These are phyloP conservation scores for Podosphaera xanthii DNA, from an alignment of 2,329 filamentous ascomycete genomes.

Conservation along the genomic window DNA sequence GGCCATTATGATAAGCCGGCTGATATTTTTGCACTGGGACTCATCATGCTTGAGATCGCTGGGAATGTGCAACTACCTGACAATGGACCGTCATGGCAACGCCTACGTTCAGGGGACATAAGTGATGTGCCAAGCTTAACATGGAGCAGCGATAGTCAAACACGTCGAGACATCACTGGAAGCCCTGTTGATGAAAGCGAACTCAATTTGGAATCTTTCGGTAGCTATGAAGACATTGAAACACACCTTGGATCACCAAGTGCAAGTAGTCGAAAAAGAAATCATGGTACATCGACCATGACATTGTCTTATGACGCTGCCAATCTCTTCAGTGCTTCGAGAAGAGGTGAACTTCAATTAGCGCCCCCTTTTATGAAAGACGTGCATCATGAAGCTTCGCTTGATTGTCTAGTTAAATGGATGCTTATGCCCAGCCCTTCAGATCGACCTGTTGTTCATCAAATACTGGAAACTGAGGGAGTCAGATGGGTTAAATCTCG, in stretches of 20 bases:
- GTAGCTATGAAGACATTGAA: slow-evolving; percentile 20
- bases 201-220: slow-evolving; percentile 13
- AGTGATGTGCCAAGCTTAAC: slow-evolving; percentile 75
- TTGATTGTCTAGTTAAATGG: slow-evolving; percentile 66
- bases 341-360: slow-evolving; percentile 32
- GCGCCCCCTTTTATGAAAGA: slow-evolving; percentile 84
- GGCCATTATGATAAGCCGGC: slow-evolving; percentile 76
- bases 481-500: slow-evolving; percentile 60
- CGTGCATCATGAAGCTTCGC: slow-evolving; percentile 42
- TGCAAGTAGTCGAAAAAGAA: slow-evolving; percentile 12
- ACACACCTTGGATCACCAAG: slow-evolving; percentile 19
- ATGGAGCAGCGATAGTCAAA: slow-evolving; percentile 47
- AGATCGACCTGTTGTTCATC: slow-evolving; percentile 48
- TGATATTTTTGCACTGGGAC: slow-evolving; percentile 80
- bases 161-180: slow-evolving; percentile 53
- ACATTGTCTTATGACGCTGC: slow-evolving; percentile 16
- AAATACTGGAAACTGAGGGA: slow-evolving; percentile 50
- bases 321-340: slow-evolving; percentile 19
- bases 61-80: slow-evolving; percentile 86
- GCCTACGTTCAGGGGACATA: slow-evolving; percentile 70
- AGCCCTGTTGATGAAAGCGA: slow-evolving; percentile 29
- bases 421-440: slow-evolving; percentile 64
- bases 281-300: slow-evolving; percentile 10
- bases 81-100: slow-evolving; percentile 79
- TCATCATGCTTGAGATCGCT: slow-evolving; percentile 86